These are phyloP conservation scores for Potentilla sterilis DNA, from an alignment of 306 rosid genomes.

Conservation along the genomic window DNA sequence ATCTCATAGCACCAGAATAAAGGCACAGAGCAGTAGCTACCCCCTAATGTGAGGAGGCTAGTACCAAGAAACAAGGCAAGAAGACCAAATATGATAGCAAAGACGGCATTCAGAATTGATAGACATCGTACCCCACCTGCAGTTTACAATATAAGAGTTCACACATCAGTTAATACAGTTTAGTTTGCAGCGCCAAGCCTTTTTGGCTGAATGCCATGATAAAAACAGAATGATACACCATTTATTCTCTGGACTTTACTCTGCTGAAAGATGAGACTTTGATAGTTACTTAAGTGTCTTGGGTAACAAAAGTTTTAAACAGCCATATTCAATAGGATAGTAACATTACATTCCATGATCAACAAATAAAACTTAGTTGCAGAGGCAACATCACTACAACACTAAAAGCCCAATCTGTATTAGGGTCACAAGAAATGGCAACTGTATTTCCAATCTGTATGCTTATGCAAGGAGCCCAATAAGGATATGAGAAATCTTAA, in stretches of 20 bases:
- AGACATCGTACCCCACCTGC: slow-evolving; percentile 95
- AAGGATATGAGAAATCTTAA: neutral
- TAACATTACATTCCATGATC: too few species aligned
- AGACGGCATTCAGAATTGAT: slow-evolving; percentile 69
- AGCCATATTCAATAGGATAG: neutral
- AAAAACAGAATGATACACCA: neutral
- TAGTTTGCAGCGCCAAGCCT: neutral
- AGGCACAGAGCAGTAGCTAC: slow-evolving; percentile 79
- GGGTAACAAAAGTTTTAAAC: neutral
- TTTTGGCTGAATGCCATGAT: neutral
- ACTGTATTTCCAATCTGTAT: neutral
- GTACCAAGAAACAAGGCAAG: slow-evolving; percentile 95
- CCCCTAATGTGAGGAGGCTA: slow-evolving; percentile 76
- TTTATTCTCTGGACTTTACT: neutral
- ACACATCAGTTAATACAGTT: slow-evolving; percentile 12
- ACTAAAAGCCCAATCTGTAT: neutral
- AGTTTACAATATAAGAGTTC: slow-evolving; percentile 26
- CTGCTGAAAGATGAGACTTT: neutral
- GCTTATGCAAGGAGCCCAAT: neutral
- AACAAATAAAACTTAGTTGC: neutral
- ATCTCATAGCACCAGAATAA: slow-evolving; percentile 94
- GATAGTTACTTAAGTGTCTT: neutral
- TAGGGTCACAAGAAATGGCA: neutral
- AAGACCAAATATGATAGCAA: slow-evolving; percentile 77
- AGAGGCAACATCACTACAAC: neutral